Conservation (phyloP, 352 stramenopile species). For the Globisporangium paddicum region DNA sequence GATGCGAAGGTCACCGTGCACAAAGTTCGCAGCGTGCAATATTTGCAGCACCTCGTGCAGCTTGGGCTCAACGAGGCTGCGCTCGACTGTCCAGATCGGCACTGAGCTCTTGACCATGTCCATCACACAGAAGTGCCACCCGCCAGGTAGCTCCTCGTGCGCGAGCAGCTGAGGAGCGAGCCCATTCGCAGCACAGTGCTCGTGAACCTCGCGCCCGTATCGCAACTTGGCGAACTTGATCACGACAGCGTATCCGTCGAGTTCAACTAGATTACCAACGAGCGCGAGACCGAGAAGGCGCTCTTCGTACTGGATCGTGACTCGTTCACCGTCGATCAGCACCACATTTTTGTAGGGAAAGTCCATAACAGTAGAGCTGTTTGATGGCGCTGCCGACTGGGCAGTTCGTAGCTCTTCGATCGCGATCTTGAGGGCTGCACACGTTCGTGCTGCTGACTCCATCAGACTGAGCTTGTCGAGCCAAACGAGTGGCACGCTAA, state of each 20-base stretch:
- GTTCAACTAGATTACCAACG: neutral
- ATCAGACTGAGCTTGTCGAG: neutral
- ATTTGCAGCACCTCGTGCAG: neutral
- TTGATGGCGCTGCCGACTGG: neutral
- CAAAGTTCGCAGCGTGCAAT: neutral
- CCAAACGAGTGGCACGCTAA: neutral
- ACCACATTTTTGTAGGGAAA: neutral
- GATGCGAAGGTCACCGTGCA: conserved; percentile 3
- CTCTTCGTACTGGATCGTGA: neutral
- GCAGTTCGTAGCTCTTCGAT: neutral
- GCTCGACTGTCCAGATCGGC: neutral
- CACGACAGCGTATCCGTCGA: neutral
- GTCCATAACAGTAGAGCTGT: neutral
- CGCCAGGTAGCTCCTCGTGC: neutral
- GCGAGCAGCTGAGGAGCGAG: neutral
- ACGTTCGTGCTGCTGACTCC: neutral
- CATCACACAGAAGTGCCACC: conserved; percentile 3
- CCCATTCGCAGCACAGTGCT: neutral
- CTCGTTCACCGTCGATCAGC: neutral
- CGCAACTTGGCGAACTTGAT: neutral
- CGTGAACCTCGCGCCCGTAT: neutral
- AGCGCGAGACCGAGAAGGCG: neutral
- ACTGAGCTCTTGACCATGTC: neutral
- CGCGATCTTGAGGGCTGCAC: neutral
- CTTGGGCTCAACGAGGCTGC: neutral